Evolutionary conservation across 2,329 filamentous ascomycete species (phyloP).

Genomic region (Apiospora sp.): DNA sequence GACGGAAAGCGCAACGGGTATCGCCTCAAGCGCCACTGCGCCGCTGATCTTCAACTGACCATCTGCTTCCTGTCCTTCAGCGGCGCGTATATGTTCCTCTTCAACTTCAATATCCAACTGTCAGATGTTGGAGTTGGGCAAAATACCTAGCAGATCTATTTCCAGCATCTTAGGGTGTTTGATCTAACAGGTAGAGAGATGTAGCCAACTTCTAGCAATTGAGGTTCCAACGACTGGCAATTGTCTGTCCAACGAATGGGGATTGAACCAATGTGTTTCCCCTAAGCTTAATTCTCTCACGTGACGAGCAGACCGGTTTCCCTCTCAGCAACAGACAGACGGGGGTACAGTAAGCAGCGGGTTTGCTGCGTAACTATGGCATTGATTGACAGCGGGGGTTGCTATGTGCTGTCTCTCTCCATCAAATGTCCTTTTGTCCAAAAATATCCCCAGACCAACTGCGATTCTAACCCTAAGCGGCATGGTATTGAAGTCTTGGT

Average conservation of each 20-base stretch:
- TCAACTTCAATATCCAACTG: neutral
- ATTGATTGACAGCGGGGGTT: no score
- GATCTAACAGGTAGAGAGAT: neutral
- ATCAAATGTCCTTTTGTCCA: neutral
- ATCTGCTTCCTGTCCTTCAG: neutral
- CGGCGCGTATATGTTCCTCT: neutral
- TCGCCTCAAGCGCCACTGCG: constrained; percentile 6
- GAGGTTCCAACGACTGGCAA: neutral
- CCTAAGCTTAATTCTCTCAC: neutral
- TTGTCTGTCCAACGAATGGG: neutral
- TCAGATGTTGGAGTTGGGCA: neutral
- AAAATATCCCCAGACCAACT: constrained; percentile 8
- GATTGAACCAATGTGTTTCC: neutral
- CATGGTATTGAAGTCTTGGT: neutral
- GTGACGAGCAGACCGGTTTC: neutral
- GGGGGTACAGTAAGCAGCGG: neutral
- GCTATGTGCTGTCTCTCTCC: neutral
- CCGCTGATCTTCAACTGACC: neutral
- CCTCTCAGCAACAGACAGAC: neutral
- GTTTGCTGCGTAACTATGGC: neutral
- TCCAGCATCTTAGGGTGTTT: neutral
- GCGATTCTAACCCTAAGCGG: neutral
- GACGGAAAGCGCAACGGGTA: neutral
- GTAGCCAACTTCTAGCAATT: neutral
- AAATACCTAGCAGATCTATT: constrained; percentile 5